Percentiles rank a stretch among this genome's conserved stretches.
Evolutionary conservation across 352 stramenopile genomes (phyloP).

Genomic region (Globisporangium abappressorium): DNA sequence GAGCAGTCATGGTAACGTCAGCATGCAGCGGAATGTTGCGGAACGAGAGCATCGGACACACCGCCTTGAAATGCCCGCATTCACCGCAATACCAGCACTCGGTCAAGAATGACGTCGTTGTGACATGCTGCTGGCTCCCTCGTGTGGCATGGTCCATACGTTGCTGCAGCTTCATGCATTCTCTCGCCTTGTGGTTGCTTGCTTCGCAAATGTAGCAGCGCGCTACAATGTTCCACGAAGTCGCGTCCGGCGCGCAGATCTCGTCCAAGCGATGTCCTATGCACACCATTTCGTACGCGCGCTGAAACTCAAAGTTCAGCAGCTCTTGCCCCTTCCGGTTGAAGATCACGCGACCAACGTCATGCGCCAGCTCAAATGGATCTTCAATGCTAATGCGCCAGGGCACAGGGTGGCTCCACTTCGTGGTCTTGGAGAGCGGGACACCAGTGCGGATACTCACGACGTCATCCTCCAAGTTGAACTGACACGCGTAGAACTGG

Average conservation of each 20-base stretch:
- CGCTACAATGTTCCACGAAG: slow-evolving; percentile 41
- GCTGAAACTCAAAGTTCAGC: slow-evolving; percentile 53
- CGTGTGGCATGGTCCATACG: background rate
- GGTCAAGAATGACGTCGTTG: slow-evolving; percentile 24
- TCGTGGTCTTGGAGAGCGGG: slow-evolving; percentile 60
- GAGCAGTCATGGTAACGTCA: slow-evolving; percentile 6
- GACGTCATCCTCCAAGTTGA: slow-evolving; percentile 94
- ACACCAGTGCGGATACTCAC: slow-evolving; percentile 89
- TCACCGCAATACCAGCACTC: slow-evolving; percentile 84
- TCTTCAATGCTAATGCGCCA: slow-evolving; percentile 88
- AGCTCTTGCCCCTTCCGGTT: slow-evolving; percentile 63
- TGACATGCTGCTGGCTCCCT: slow-evolving; percentile 3
- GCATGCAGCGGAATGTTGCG: slow-evolving; percentile 40
- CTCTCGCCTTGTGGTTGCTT: slow-evolving; percentile 47
- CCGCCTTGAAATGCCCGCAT: slow-evolving; percentile 67
- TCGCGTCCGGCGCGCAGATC: slow-evolving; percentile 50
- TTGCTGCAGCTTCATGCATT: slow-evolving; percentile 41
- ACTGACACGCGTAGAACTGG: slow-evolving; percentile 94
- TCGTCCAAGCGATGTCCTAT: slow-evolving; percentile 42
- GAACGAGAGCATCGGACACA: slow-evolving; percentile 69
- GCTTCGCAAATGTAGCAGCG: slow-evolving; percentile 68
- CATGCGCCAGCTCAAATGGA: slow-evolving; percentile 79
- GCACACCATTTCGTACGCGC: slow-evolving; percentile 51
- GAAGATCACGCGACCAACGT: slow-evolving; percentile 80
- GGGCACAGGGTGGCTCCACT: slow-evolving; percentile 57